Conservation (phyloP, 129 eudicot genomes). For the Ambrosia artemisiifolia region DNA sequence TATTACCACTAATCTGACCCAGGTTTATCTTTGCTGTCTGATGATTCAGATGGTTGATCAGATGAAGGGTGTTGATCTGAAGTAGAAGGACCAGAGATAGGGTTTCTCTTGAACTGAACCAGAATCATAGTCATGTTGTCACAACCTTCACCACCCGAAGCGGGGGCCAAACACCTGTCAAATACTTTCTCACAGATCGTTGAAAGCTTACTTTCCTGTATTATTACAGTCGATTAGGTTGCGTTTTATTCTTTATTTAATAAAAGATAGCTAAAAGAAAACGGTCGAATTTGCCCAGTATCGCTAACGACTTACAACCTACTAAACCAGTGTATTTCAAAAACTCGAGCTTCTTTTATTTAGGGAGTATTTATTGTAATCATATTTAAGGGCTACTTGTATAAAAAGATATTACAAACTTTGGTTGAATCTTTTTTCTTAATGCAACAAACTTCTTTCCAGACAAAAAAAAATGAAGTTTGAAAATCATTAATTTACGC, state of each 20-base stretch:
- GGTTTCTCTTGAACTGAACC: constrained; percentile 58
- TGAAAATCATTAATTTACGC: not conserved
- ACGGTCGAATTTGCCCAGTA: not conserved
- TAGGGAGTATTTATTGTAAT: not conserved
- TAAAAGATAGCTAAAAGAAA: not conserved
- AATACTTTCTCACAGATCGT: constrained; percentile 57
- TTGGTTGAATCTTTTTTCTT: not conserved
- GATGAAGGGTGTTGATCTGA: constrained; percentile 20
- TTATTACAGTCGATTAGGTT: not conserved
- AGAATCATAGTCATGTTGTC: constrained; percentile 95
- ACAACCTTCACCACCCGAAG: constrained; percentile 76
- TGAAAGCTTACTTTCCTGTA: constrained; percentile 72
- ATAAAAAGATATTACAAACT: not conserved
- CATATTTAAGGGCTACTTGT: not conserved
- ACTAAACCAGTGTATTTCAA: too few relatives aligned
- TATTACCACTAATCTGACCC: constrained; percentile 13
- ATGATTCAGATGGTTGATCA: constrained; percentile 15
- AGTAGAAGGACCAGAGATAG: constrained; percentile 24
- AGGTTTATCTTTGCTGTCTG: constrained; percentile 17
- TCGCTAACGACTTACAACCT: not conserved
- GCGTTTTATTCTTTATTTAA: not conserved
- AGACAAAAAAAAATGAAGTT: not conserved
- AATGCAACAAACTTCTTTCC: too few relatives aligned
- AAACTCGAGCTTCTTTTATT: not conserved
- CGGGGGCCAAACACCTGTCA: constrained; percentile 83